Base-by-base conservation (phyloP, 192 early-diverging fungal species). In the Rhizoclosmatium globosum region DNA sequence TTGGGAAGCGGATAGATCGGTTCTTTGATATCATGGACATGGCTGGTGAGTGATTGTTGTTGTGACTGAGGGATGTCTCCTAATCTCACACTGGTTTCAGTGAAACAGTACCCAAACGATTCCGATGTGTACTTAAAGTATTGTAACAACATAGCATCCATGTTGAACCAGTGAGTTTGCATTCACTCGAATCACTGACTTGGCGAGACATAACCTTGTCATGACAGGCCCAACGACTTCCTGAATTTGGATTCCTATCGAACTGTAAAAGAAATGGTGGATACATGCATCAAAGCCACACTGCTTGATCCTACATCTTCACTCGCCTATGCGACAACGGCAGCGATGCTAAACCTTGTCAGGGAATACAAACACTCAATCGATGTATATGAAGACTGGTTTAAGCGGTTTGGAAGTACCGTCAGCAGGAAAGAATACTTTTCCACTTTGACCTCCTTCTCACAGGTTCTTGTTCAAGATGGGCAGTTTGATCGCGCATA, bases 201-300 rank as follows among this genome's bases (percentile, higher is more conserved):
- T 31, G 31, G 0, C 31, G 50, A 53, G 17, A 53, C 50, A 53
- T 53, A 53, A 31, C 38, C 31, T 31, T 31, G 31, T 31, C 45
- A 44, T 13, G 45, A 68, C 31, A 71, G 69, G 47, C 69, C 69
- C 47, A 76, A 67, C 64, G 74, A 76, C 47, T 76, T 76, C 48
- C 21, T 56, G 38, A 38, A 67, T 47, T 42, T 45, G 2, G 23
- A 64, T 4, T 15, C 9, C 9, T 48, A 64, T 23, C 11, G n/a
- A 48, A 19, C 53, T 41, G 31, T 56, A 1, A 21, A 47, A 4
- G 43, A 64, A 46, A 41, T 50, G 4, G 64, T 67, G 31, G 11
- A 15, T 19, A 43, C 48, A 4, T 76, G 74, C 38, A 4, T 62
- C 9, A 47, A 23, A 7, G 15, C 62, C 19, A 56, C 46, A n/a